These are phyloP conservation scores for Aspergillus aculeatus DNA, from an alignment of 2,329 filamentous ascomycete genomes.

Conservation along the genomic window DNA sequence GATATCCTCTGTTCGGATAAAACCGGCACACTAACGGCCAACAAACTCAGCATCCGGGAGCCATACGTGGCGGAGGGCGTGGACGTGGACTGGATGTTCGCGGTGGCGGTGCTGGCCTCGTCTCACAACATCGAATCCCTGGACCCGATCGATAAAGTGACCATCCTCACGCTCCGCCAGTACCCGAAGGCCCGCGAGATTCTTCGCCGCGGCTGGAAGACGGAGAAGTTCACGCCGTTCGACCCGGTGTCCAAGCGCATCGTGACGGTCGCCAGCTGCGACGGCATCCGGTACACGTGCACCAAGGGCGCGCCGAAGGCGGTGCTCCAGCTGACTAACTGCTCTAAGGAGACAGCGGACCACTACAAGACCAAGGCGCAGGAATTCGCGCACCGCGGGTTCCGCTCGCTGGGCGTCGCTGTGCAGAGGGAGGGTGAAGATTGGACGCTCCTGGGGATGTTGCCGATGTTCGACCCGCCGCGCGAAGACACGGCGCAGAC, in stretches of 20 bases:
- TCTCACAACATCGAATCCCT: constrained; percentile 76
- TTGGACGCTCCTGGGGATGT: constrained; percentile 72
- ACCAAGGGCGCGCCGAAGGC: constrained; percentile 77
- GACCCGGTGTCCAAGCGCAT: constrained; percentile 80
- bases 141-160: constrained; percentile 78
- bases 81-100: constrained; percentile 82
- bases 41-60: constrained; percentile 71
- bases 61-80: constrained; percentile 74
- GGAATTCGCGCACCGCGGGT: constrained; percentile 75
- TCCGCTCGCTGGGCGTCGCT: constrained; percentile 75
- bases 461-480: constrained; percentile 78
- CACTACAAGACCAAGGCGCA: constrained; percentile 70
- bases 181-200: constrained; percentile 76
- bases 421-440: constrained; percentile 73
- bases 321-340: constrained; percentile 67
- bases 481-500: constrained; percentile 77
- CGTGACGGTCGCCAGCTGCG: constrained; percentile 66
- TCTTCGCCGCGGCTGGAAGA: constrained; percentile 70
- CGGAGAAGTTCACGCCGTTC: constrained; percentile 68
- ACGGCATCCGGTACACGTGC: constrained; percentile 68
- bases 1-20: constrained; percentile 80
- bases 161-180: constrained; percentile 69
- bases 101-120: constrained; percentile 71
- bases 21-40: constrained; percentile 66
- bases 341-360: constrained; percentile 62